These are phyloP conservation scores for Clarireedia monteithiana DNA, from an alignment of 2,329 filamentous ascomycete species.

Conservation along the genomic window DNA sequence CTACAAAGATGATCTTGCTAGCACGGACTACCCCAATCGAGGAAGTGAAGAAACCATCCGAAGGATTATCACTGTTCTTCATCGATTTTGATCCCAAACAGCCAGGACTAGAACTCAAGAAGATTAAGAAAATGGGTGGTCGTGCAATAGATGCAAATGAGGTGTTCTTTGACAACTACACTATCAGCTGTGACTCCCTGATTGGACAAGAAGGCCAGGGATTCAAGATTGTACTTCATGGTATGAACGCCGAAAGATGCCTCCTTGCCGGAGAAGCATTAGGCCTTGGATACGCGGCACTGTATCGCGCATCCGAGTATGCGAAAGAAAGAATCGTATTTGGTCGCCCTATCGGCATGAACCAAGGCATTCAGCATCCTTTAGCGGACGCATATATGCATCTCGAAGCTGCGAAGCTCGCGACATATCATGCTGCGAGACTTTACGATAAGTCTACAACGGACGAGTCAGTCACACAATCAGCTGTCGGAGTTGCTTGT, in stretches of 20 bases:
- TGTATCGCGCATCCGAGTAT: slow-evolving; percentile 55
- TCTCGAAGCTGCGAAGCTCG: slow-evolving; percentile 57
- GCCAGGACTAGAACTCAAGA: slow-evolving; percentile 47
- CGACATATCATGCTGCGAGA: slow-evolving; percentile 56
- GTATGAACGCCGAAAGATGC: slow-evolving; percentile 74
- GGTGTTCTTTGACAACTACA: slow-evolving; percentile 78
- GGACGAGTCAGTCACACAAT: slow-evolving; percentile 43
- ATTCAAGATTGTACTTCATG: slow-evolving; percentile 71
- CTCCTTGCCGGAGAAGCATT: slow-evolving; percentile 72
- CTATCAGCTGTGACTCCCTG: slow-evolving; percentile 53
- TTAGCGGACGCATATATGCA: slow-evolving; percentile 58
- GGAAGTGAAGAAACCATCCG: slow-evolving; percentile 59
- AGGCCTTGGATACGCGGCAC: slow-evolving; percentile 68
- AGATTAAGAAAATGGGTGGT: slow-evolving; percentile 81
- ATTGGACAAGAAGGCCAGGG: slow-evolving; percentile 69
- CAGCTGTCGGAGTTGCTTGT: slow-evolving; percentile 54
- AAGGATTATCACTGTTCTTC: slow-evolving; percentile 73
- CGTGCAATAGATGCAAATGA: slow-evolving; percentile 78
- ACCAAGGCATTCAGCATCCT: slow-evolving; percentile 59
- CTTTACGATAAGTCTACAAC: slow-evolving; percentile 49
- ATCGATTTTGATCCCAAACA: slow-evolving; percentile 61
- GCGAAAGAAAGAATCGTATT: slow-evolving; percentile 61
- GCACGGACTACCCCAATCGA: slow-evolving; percentile 67
- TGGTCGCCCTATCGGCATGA: slow-evolving; percentile 55
- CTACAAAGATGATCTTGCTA: slow-evolving; percentile 74